Base-by-base conservation (phyloP, 768 basidiomycete species). In the Tubosaeta sp. region DNA sequence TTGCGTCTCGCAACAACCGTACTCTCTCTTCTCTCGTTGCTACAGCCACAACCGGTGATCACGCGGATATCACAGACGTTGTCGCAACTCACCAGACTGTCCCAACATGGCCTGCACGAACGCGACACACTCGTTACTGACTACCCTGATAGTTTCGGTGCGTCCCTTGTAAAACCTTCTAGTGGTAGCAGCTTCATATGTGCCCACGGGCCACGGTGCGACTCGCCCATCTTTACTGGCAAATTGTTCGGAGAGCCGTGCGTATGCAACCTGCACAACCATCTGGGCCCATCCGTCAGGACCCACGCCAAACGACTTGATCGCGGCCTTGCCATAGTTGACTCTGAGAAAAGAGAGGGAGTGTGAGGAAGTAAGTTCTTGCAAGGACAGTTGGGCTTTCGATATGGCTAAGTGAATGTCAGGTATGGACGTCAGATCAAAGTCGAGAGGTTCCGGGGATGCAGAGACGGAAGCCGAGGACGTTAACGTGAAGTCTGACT, bases 281-380 rank as follows among this genome's bases (percentile, higher is more conserved):
- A 97, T 84, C 72, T 97, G 95, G 43, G 89, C 85, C 92, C 93
- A 97, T 26, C 88, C 88, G 64, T 97, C 95, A 3, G 95, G 95
- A 38, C 91, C 91, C n/a, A 88, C 83, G 32, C 88, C 84, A 60
- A 90, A 91, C 13, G 77, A 71, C 76, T 95, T 97, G 73, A 95
- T 90, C 16, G 81, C 79, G 41, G 80, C 79, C 70, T 94, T 95
- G 32, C 95, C 95, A 60, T 95, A 97, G 1, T 72, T 66, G 1
- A 90, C 91, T 37, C 80, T 73, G 53, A 79, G 67, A 69, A 83
- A 84, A 19, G 74, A 72, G 54, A 93, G 71, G 50, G 75, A 74
- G 60, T 93, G 91, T 26, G 78, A 75, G 35, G 79, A 74, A 37
- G 84, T 74, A 46, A 92, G 81, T 39, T 77, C 78, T 6, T 70